Evolutionary conservation across 2,329 filamentous ascomycete genomes (phyloP).

Genomic region (Sordariomycetes sp.): DNA sequence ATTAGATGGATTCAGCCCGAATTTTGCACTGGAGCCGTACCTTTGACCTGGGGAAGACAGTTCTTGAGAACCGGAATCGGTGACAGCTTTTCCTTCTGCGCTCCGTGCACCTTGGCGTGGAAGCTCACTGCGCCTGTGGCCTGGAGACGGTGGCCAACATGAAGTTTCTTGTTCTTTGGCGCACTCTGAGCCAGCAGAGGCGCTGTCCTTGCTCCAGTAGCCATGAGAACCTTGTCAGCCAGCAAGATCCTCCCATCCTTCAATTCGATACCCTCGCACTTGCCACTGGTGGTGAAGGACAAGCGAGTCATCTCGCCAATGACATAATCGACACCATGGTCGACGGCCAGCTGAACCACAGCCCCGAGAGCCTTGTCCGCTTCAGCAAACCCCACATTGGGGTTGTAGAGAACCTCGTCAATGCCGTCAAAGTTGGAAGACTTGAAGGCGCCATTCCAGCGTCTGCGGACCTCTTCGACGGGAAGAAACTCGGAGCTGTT

Average conservation of each 20-base stretch:
- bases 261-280: conserved; percentile 39
- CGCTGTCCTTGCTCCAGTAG: conserved; percentile 48
- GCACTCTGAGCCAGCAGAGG: conserved; percentile 42
- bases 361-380: conserved; percentile 47
- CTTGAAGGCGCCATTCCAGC: conserved; percentile 48
- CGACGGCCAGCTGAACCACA: conserved; percentile 41
- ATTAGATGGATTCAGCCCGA: not conserved
- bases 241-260: conserved; percentile 32
- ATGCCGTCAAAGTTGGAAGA: conserved; percentile 47
- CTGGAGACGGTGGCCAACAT: conserved; percentile 41
- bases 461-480: conserved; percentile 40
- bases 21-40: conserved; percentile 15
- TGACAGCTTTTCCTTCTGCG: conserved; percentile 36
- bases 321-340: conserved; percentile 46
- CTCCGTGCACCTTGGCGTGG: conserved; percentile 25
- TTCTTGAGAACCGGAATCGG: conserved; percentile 45
- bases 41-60: conserved; percentile 28
- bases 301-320: conserved; percentile 37
- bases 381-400: conserved; percentile 48
- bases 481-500: conserved; percentile 30
- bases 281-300: conserved; percentile 33
- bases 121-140: conserved; percentile 45
- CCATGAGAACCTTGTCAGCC: conserved; percentile 44
- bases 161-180: conserved; percentile 36
- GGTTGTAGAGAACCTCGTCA: conserved; percentile 47